These are phyloP conservation scores for Colletotrichum magnum DNA, from an alignment of 2,329 filamentous ascomycete genomes.

Conservation along the genomic window DNA sequence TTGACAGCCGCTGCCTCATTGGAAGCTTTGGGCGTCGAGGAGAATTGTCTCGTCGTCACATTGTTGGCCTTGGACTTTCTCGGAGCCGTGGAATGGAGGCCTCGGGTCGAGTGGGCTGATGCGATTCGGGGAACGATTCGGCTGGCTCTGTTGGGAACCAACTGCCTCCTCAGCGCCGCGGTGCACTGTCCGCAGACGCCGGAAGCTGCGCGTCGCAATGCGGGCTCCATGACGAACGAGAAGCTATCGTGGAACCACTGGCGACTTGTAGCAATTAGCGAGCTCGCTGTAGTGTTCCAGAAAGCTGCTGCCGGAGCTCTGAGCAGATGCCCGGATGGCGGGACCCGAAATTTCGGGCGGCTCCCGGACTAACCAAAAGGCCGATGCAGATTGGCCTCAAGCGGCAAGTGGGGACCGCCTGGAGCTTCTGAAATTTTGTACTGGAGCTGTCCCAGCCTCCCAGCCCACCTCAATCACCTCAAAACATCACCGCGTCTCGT, in stretches of 20 bases:
- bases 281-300: background rate
- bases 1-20: slow-evolving; percentile 48
- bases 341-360: slow-evolving; percentile 40
- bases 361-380: slow-evolving; percentile 31
- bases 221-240: slow-evolving; percentile 41
- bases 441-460: slow-evolving; percentile 38
- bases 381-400: slow-evolving; percentile 23
- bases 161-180: slow-evolving; percentile 37
- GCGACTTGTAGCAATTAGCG: slow-evolving; percentile 8
- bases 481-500: slow-evolving; percentile 36
- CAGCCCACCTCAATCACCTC: slow-evolving; percentile 30
- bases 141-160: slow-evolving; percentile 25
- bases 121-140: slow-evolving; percentile 30
- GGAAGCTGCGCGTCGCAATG: slow-evolving; percentile 43
- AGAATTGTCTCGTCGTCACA: slow-evolving; percentile 47
- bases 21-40: slow-evolving; percentile 46
- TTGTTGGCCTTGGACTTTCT: slow-evolving; percentile 39
- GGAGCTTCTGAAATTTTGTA: slow-evolving; percentile 41
- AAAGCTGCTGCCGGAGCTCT: slow-evolving; percentile 7
- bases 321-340: background rate
- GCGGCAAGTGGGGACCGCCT: slow-evolving; percentile 28
- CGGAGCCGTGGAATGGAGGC: slow-evolving; percentile 46
- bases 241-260: background rate
- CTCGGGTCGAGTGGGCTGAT: slow-evolving; percentile 48
- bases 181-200: slow-evolving; percentile 45